A percentile compares a stretch with the other conserved stretches of the same genome.
Evolutionary conservation across 2,329 filamentous ascomycete species (phyloP).

Genomic region (Erysiphe neolycopersici): DNA sequence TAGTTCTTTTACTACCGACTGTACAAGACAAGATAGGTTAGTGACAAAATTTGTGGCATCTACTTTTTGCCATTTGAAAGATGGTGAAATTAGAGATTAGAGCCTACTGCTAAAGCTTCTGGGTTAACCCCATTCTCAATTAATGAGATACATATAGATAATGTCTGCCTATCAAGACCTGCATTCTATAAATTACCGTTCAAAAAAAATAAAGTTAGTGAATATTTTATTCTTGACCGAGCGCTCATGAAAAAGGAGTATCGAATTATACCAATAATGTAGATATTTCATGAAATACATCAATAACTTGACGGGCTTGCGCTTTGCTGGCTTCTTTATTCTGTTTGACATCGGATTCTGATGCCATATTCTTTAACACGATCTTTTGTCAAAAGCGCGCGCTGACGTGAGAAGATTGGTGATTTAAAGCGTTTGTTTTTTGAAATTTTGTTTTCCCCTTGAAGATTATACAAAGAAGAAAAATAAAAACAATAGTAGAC

Average conservation of each 20-base stretch:
- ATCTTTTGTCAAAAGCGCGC: too few species aligned
- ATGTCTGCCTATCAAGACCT: slow-evolving; percentile 63
- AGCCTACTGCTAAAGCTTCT: slow-evolving; percentile 65
- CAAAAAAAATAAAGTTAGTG: background rate
- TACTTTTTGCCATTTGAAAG: too few species aligned
- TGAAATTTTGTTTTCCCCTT: too few species aligned
- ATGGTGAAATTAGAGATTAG: too few species aligned
- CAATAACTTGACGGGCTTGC: slow-evolving; percentile 61
- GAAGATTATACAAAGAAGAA: too few species aligned
- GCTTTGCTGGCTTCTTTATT: slow-evolving; percentile 41
- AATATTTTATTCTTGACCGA: background rate
- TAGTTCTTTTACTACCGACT: too few species aligned
- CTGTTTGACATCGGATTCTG: slow-evolving; percentile 25
- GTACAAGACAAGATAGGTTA: too few species aligned
- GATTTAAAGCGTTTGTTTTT: too few species aligned
- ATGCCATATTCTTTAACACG: slow-evolving; percentile 14
- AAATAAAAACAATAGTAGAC: too few species aligned
- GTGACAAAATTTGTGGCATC: too few species aligned
- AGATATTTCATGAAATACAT: slow-evolving; percentile 63
- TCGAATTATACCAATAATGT: slow-evolving; percentile 46
- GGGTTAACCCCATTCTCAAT: slow-evolving; percentile 96
- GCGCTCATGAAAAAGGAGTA: background rate
- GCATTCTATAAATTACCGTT: slow-evolving; percentile 40
- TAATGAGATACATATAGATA: slow-evolving; percentile 86
- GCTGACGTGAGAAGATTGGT: too few species aligned